These are phyloP conservation scores for Trypanosoma cruzi DNA, from an alignment of 208 protist genomes.

Conservation along the genomic window DNA sequence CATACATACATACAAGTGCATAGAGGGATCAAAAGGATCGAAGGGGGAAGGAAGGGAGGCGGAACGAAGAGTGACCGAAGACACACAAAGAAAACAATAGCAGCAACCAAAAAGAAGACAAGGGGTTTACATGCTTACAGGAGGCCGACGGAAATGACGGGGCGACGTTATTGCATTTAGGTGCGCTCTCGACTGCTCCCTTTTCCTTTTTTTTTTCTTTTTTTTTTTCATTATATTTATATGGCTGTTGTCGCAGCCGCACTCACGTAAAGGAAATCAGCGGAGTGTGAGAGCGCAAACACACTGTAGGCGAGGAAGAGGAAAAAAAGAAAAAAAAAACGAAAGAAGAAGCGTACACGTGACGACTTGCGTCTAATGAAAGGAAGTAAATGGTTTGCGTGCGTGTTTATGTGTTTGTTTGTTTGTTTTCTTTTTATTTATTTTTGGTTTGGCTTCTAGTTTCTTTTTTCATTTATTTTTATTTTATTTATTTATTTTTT, in stretches of 20 bases:
- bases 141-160: too few relatives aligned
- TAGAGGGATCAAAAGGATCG: background rate
- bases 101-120: too few relatives aligned
- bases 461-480: background rate
- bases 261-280: background rate
- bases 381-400: background rate
- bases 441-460: background rate
- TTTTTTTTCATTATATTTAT: too few relatives aligned
- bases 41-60: background rate
- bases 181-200: too few relatives aligned
- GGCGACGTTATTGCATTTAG: too few relatives aligned
- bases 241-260: background rate
- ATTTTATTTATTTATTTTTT: background rate
- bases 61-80: too few relatives aligned
- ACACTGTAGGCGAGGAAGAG: background rate
- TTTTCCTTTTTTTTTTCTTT: too few relatives aligned
- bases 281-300: background rate
- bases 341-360: background rate
- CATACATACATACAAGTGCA: constrained; percentile 7
- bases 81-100: too few relatives aligned
- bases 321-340: constrained; percentile 27
- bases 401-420: constrained; percentile 3
- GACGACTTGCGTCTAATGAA: background rate
- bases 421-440: constrained; percentile 20
- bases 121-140: too few relatives aligned